A percentile compares a stretch with the other conserved stretches of the same genome.
Evolutionary conservation across 2,329 filamentous ascomycete species (phyloP).

Genomic region (Pseudogymnoascus sp.): DNA sequence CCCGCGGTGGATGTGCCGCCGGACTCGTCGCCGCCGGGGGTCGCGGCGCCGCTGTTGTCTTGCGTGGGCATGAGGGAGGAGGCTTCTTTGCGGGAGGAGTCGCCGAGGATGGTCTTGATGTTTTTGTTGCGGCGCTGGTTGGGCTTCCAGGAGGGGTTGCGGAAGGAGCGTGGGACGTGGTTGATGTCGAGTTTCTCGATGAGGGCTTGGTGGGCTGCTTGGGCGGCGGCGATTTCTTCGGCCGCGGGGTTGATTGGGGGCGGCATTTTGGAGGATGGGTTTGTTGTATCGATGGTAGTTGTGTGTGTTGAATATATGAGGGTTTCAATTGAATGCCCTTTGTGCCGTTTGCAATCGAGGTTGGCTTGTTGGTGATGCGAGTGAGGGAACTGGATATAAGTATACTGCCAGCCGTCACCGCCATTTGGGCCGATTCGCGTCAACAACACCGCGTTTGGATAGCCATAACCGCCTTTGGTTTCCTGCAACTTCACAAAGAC

Average conservation of each 20-base stretch:
- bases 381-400: not conserved
- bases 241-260: not conserved
- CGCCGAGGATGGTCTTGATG: constrained; percentile 89
- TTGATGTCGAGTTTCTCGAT: constrained; percentile 91
- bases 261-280: not conserved
- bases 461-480: not conserved
- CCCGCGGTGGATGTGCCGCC: constrained; percentile 43
- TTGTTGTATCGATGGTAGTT: not conserved
- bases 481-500: not conserved
- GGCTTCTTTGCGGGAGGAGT: constrained; percentile 82
- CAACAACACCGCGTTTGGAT: constrained; percentile 13
- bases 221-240: constrained; percentile 40
- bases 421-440: constrained; percentile 11
- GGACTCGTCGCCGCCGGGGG: constrained; percentile 53
- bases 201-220: constrained; percentile 73
- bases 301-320: constrained; percentile 3
- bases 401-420: constrained; percentile 11
- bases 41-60: constrained; percentile 71
- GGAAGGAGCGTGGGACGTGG: constrained; percentile 78
- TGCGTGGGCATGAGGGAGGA: constrained; percentile 68
- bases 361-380: not conserved
- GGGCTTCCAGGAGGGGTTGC: constrained; percentile 82
- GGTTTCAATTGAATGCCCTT: not conserved
- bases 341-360: not conserved
- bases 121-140: constrained; percentile 97